Evolutionary conservation across 2,329 filamentous ascomycete genomes (phyloP), one percentile per base, ranked within the genome.

Genomic region (Byssothecium circinans): DNA sequence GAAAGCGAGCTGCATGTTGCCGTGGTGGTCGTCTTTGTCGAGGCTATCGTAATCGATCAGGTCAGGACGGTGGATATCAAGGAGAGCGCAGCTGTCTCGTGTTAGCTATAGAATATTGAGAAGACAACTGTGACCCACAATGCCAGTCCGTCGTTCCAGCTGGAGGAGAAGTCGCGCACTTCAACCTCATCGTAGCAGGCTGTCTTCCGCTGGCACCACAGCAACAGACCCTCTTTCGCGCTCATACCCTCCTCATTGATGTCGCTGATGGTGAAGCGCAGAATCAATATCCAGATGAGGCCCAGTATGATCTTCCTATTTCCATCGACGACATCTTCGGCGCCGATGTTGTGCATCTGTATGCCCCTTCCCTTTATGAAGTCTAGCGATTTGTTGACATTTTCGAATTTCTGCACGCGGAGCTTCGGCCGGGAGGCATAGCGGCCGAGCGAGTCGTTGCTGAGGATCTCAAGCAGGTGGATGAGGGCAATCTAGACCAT

Each of bases 171-270:
- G 74, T 99, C 92, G 44, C 89, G 83, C 32, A 99, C 91, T 59
- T 97, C 88, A 18, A 99, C 91, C 68, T 95, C 94, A 51, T 96
- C 91, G 71, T 99, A 99, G 74, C 94, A 99, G 7, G 94, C 94
- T 23, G 94, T 99, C 77, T 99, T 99, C 62, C 94, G 82, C 75
- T 99, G 92, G 77, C 94, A 99, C 94, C 94, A 99, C 19, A 99
- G 76, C 47, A 99, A 75, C 62, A 99, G 76, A 54, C 94, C 94
- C 70, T 97, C 94, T 73, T 97, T 96, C 49, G 94, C 94, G 43
- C 92, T 96, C 84, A 97, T 87, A 57, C 94, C 94, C 78, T 96
- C 94, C 72, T 92, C 88, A 70, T 95, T 97, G 77, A 99, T 99
- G 73, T 99, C 94, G 71, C 87, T 96, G 70, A 99, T 99, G 60